Evolutionary conservation across 805 yeast genomes (phyloP), one percentile per base, ranked within the genome.

Genomic region (Pichia kluyveri): DNA sequence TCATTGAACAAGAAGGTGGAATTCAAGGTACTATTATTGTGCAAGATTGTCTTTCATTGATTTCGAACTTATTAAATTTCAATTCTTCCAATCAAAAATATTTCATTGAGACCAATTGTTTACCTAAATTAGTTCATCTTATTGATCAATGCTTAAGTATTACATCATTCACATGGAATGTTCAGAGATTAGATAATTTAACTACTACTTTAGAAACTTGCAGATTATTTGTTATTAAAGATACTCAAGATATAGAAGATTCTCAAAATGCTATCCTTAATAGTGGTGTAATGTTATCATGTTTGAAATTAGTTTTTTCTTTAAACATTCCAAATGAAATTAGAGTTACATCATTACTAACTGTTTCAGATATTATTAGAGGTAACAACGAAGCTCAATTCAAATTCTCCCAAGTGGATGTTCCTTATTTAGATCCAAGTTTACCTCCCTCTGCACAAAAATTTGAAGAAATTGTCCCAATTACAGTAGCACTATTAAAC

Each of bases 41-140:
- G 9, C 93, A 86, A 60, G 98, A 93, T 65, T 86, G 96, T 62
- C 68, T 95, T 46, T 77, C 88, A 0, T 67, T 93, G 42, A 69
- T 91, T 8, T 73, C 83, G 17, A 85, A 83, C 57, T 70, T 93
- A 40, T 66, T 93, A 43, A 79, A 79, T 53, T 89, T 82, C 64
- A 93, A 91, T 60, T 83, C 91, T 1, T 82, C 95, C 2, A 95
- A 93, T 63, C 99, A 93, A 62, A 86, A 83, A 50, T 73, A 82
- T 46, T 95, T 95, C 59, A 64, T 90, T 36, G 98, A 91, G 61
- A 82, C 96, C 2, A 86, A 82, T 42, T 83, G 95, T 56, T 69
- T 86, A 5, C 80, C 83, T 2, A 74, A 79, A 52, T 68, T 89
- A 41, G 82, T 83, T 0, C 65, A 65, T 12, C 64, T 91, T 12